Conservation (phyloP, 495 filamentous ascomycete genomes). For the Saxispiralis lemnorum region DNA sequence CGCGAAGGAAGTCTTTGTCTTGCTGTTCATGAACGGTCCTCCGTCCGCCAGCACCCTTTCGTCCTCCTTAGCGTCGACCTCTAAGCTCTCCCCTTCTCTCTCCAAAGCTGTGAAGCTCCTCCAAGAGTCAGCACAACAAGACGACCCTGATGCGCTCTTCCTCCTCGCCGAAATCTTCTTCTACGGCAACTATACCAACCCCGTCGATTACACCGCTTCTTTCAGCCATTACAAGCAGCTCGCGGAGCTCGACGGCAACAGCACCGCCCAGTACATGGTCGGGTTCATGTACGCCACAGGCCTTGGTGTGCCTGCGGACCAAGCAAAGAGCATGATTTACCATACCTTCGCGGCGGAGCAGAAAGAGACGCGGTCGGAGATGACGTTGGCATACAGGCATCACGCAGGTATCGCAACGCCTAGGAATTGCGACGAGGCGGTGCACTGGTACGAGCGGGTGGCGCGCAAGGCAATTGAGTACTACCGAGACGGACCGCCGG, state of each 20-base stretch:
- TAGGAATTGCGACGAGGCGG: conserved; percentile 69
- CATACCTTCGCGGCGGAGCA: conserved; percentile 82
- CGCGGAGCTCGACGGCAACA: conserved; percentile 64
- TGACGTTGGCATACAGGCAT: conserved; percentile 82
- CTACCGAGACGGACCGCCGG: conserved; percentile 76
- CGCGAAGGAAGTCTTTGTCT: conserved; percentile 27
- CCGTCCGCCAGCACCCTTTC: conserved; percentile 19
- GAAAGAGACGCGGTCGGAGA: conserved; percentile 72
- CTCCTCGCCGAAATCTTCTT: conserved; percentile 90
- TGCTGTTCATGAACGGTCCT: conserved; percentile 30
- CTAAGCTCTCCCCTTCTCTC: conserved; percentile 21
- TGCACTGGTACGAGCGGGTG: conserved; percentile 76
- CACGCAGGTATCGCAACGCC: conserved; percentile 70
- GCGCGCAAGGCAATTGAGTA: conserved; percentile 84
- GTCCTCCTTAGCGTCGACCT: conserved; percentile 15
- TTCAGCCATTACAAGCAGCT: conserved; percentile 68
- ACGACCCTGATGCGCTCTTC: conserved; percentile 77
- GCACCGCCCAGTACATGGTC: conserved; percentile 83
- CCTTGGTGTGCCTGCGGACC: conserved; percentile 67
- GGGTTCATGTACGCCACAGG: conserved; percentile 95
- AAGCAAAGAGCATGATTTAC: conserved; percentile 82
- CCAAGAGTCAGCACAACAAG: conserved; percentile 52
- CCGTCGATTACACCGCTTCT: conserved; percentile 62
- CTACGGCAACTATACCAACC: conserved; percentile 83
- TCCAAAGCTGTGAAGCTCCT: conserved; percentile 50